Base-by-base conservation (phyloP, 495 filamentous ascomycete genomes). In the Sordaria brevicollis region DNA sequence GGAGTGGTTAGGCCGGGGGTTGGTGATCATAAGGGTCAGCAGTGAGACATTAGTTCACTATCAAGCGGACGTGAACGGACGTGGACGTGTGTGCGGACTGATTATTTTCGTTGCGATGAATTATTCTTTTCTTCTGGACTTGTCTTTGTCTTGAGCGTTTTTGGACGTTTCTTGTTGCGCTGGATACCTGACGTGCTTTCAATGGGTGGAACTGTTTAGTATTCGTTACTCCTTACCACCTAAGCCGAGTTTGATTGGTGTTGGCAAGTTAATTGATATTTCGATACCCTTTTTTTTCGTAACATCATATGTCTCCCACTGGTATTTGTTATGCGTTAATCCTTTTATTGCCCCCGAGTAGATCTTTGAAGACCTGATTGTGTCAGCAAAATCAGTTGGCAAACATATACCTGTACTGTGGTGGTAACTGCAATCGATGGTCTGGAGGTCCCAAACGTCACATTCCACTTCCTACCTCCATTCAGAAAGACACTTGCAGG, bases 21-120 rank as follows among this genome's bases (percentile, higher is more conserved):
- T 10, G 67, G 62, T 4, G 74, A 77, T 65, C 19, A 36, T 25
- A 77, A 76, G 70, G 73, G 67, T 17, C 73, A 71, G 13, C 65
- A 68, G 68, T 70, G 72, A 21, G 3, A 13, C 0, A 4, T 13
- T 31, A n/a, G n/a, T n/a, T n/a, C n/a, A n/a, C n/a, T n/a, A n/a
- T n/a, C n/a, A n/a, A n/a, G n/a, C n/a, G n/a, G n/a, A n/a, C n/a
- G n/a, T n/a, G n/a, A n/a, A n/a, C n/a, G n/a, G n/a, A n/a, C n/a
- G n/a, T n/a, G n/a, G n/a, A n/a, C n/a, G n/a, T n/a, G n/a, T n/a
- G n/a, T n/a, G n/a, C n/a, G n/a, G 1, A 17, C 5, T 57, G 5
- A 11, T 17, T 31, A 19, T 25, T 0, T 1, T 8, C 8, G 19
- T 25, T 49, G 25, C 9, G 1, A 49, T 13, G 4, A 49, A 1